phyloP scores from a whole-genome alignment of 352 stramenopile species.

The Phytophthora cactorum region DNA sequence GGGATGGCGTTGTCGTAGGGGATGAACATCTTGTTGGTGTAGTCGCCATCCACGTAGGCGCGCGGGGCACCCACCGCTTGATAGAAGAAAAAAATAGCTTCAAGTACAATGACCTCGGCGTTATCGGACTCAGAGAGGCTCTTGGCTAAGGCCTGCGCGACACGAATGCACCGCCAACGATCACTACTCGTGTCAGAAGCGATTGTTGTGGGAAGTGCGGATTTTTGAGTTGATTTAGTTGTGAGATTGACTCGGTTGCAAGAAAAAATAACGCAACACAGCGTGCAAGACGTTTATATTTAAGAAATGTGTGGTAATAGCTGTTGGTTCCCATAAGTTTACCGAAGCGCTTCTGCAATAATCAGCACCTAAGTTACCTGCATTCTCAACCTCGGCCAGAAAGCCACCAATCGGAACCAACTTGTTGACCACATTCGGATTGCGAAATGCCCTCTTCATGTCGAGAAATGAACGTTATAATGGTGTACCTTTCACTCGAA shows the following conservation, averaged over 20 bases:
- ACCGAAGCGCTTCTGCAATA: not conserved
- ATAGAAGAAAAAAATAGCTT: slow-evolving; percentile 63
- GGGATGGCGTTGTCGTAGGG: slow-evolving; percentile 66
- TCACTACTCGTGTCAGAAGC: slow-evolving; percentile 56
- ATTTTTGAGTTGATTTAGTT: slow-evolving; percentile 1
- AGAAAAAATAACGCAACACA: too few relatives aligned
- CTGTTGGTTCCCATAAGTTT: not conserved
- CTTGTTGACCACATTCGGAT: not conserved
- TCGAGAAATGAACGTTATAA: too few relatives aligned
- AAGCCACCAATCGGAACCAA: not conserved
- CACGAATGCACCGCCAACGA: slow-evolving; percentile 60
- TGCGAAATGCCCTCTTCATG: not conserved
- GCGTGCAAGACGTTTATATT: not conserved
- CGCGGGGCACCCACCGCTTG: slow-evolving; percentile 52
- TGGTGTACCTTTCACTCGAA: too few relatives aligned
- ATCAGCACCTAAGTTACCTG: not conserved
- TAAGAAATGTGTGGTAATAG: not conserved
- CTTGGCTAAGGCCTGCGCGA: slow-evolving; percentile 44
- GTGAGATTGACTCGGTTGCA: not conserved
- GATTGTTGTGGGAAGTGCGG: too few relatives aligned
- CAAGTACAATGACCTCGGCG: slow-evolving; percentile 57
- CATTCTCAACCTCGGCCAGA: not conserved
- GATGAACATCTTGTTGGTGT: slow-evolving; percentile 66
- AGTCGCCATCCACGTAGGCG: slow-evolving; percentile 56
- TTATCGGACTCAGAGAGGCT: slow-evolving; percentile 42